Conservation (phyloP, 768 basidiomycete species). For the Leccinum aurantiacum region DNA sequence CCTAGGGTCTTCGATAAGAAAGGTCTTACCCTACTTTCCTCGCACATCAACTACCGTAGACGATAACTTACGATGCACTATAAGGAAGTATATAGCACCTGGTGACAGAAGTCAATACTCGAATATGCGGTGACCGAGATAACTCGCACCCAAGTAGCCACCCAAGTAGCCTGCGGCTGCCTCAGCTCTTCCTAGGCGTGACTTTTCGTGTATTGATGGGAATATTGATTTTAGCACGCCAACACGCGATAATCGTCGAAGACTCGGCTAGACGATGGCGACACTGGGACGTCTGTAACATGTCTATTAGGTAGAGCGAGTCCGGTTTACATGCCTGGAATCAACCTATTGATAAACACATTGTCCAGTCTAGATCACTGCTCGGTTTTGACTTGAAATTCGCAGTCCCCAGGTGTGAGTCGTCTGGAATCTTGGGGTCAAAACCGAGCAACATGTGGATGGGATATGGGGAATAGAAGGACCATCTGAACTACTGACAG, state of each 20-base stretch:
- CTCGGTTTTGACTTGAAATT: neutral
- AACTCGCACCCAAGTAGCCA: constrained; percentile 57
- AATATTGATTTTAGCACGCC: neutral
- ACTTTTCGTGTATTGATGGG: constrained; percentile 26
- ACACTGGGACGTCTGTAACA: neutral
- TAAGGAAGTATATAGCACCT: constrained; percentile 68
- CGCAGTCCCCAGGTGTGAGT: neutral
- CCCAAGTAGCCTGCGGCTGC: constrained; percentile 66
- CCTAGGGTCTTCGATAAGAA: neutral
- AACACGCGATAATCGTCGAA: neutral
- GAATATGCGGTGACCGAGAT: neutral
- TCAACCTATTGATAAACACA: constrained; percentile 3
- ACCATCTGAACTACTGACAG: no score
- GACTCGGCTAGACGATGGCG: neutral
- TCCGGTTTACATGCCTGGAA: neutral
- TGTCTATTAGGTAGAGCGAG: constrained; percentile 7
- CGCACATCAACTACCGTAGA: neutral
- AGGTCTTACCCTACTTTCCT: no score
- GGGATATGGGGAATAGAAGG: no score
- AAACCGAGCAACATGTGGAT: neutral
- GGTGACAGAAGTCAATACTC: constrained; percentile 5
- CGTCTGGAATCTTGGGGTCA: neutral
- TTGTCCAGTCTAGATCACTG: neutral
- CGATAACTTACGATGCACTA: constrained; percentile 12
- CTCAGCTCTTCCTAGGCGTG: constrained; percentile 76